Conservation (phyloP, 768 basidiomycete genomes). For the Lactarius trivialis region DNA sequence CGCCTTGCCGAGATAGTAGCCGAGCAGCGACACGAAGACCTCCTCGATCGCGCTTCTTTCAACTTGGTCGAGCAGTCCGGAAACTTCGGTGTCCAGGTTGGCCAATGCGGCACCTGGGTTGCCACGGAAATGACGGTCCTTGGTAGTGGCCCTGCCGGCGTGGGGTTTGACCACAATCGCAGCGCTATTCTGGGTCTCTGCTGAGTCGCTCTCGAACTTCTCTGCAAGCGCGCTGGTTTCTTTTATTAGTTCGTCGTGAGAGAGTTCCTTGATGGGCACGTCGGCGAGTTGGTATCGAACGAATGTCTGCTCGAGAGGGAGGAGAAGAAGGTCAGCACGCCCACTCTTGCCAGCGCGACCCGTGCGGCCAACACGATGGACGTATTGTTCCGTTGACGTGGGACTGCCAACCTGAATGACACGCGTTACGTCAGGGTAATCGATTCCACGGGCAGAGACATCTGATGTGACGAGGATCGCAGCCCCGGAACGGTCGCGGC, state of each 20-base stretch:
- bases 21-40: constrained; percentile 21
- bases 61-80: constrained; percentile 12
- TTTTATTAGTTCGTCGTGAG: constrained; percentile 39
- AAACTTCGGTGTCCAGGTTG: constrained; percentile 22
- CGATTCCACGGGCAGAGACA: constrained; percentile 82
- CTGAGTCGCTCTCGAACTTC: constrained; percentile 41
- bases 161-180: neutral
- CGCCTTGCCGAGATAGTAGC: constrained; percentile 15
- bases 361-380: constrained; percentile 83
- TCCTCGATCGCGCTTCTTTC: constrained; percentile 15
- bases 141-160: neutral
- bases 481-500: constrained; percentile 43
- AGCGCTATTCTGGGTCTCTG: constrained; percentile 28
- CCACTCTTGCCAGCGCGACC: constrained; percentile 59
- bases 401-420: constrained; percentile 91
- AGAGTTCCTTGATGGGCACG: constrained; percentile 62
- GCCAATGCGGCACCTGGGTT: constrained; percentile 4
- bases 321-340: constrained; percentile 72
- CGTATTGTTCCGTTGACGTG: constrained; percentile 57
- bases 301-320: constrained; percentile 75
- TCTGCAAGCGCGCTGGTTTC: constrained; percentile 44
- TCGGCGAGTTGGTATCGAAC: constrained; percentile 52
- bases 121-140: neutral
- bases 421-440: constrained; percentile 83
- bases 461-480: constrained; percentile 79